These are phyloP conservation scores for Blepharisma japonicum DNA, from an alignment of 73 alveolate genomes.

Conservation along the genomic window DNA sequence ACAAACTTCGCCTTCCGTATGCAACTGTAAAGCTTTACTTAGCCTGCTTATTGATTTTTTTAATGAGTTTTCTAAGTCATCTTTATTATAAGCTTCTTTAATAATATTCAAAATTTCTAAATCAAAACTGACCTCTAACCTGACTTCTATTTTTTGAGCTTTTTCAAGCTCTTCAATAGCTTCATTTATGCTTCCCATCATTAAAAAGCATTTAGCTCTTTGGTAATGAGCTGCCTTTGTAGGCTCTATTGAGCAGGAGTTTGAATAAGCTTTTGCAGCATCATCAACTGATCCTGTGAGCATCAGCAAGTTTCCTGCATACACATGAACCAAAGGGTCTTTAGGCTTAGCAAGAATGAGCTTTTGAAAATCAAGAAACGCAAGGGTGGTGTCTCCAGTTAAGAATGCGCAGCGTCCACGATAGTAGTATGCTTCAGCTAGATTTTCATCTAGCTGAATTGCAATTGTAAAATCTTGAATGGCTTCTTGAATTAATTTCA, in stretches of 20 bases:
- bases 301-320: constrained; percentile 56
- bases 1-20: constrained; percentile 42
- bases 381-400: constrained; percentile 46
- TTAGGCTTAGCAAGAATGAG: constrained; percentile 24
- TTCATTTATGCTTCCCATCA: constrained; percentile 18
- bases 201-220: constrained; percentile 42
- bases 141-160: neutral
- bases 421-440: constrained; percentile 46
- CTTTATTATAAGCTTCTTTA: neutral
- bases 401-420: constrained; percentile 52
- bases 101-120: neutral
- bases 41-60: constrained; percentile 9
- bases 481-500: constrained; percentile 41
- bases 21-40: neutral
- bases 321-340: constrained; percentile 50
- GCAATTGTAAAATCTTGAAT: constrained; percentile 45
- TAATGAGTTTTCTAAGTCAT: neutral
- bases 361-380: constrained; percentile 46
- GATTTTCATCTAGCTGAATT: constrained; percentile 39
- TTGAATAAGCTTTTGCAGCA: constrained; percentile 53
- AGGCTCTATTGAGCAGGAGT: constrained; percentile 29
- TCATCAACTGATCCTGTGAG: constrained; percentile 54
- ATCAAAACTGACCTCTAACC: neutral
- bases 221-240: constrained; percentile 29
- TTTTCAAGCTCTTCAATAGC: constrained; percentile 36